Percentiles rank a stretch among this genome's conserved stretches.
phyloP scores from a whole-genome alignment of 495 filamentous ascomycete genomes.

The Margaritispora aquatica region DNA sequence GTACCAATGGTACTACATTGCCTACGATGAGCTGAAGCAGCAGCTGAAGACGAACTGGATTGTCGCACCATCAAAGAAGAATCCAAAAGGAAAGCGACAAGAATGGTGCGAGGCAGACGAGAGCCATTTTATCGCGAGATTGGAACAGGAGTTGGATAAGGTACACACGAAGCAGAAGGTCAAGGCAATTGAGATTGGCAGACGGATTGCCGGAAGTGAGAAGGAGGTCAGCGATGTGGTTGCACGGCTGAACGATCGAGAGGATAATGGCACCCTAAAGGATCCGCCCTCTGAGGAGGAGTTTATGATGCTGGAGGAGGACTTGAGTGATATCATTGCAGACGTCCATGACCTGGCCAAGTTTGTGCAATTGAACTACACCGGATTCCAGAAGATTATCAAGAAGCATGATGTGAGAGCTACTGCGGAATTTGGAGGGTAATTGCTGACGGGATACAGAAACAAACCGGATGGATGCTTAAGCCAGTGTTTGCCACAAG shows the following conservation, averaged over 20 bases:
- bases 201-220: slow-evolving; percentile 80
- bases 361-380: slow-evolving; percentile 98
- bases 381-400: slow-evolving; percentile 99
- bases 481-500: slow-evolving; percentile 90
- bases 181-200: slow-evolving; percentile 89
- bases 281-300: slow-evolving; percentile 77
- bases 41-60: slow-evolving; percentile 71
- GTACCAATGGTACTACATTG: slow-evolving; percentile 95
- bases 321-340: slow-evolving; percentile 95
- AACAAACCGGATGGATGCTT: slow-evolving; percentile 90
- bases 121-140: slow-evolving; percentile 73
- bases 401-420: slow-evolving; percentile 94
- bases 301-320: slow-evolving; percentile 89
- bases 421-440: background rate
- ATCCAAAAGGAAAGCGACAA: slow-evolving; percentile 48
- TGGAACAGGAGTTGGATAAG: slow-evolving; percentile 91
- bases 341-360: slow-evolving; percentile 98
- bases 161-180: slow-evolving; percentile 95
- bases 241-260: slow-evolving; percentile 49
- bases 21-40: slow-evolving; percentile 88
- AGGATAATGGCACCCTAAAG: slow-evolving; percentile 27
- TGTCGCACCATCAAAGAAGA: slow-evolving; percentile 37
- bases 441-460: slow-evolving; percentile 47
- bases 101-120: slow-evolving; percentile 93
- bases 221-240: slow-evolving; percentile 86